Conservation (phyloP, 192 early-diverging fungal genomes). For the Coemansia sp. region DNA sequence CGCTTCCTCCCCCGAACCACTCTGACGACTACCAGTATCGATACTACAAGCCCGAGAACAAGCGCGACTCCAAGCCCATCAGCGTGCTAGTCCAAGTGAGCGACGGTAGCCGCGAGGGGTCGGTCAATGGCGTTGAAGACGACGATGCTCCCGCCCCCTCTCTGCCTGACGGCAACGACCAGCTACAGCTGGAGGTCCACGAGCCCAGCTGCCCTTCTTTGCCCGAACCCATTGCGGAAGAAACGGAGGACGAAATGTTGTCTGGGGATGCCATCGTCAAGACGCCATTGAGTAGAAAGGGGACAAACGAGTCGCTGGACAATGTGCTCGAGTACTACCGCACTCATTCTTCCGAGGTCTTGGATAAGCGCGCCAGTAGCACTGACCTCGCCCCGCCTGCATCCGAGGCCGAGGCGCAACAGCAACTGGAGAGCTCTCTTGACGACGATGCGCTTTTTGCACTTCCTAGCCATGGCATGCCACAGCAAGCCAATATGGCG, state of each 20-base stretch:
- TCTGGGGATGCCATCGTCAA: background rate
- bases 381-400: background rate
- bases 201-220: background rate
- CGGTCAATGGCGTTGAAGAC: constrained; percentile 6
- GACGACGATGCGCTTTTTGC: background rate
- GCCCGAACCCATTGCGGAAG: background rate
- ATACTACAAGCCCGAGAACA: constrained; percentile 1
- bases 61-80: constrained; percentile 22
- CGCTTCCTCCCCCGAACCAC: background rate
- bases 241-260: background rate
- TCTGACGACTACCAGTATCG: constrained; percentile 4
- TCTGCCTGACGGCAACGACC: background rate
- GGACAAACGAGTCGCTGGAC: constrained; percentile 44
- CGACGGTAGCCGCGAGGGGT: constrained; percentile 26
- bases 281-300: constrained; percentile 21
- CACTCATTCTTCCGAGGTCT: constrained; percentile 9
- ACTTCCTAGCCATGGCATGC: background rate
- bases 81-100: constrained; percentile 44
- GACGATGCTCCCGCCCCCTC: background rate
- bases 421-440: background rate
- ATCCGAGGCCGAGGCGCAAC: background rate
- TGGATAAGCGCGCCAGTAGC: background rate
- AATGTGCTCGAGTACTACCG: constrained; percentile 53
- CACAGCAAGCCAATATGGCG: background rate
- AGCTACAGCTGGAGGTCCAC: background rate